phyloP scores from a whole-genome alignment of 2,329 filamentous ascomycete species.

The Juglanconis juglandina region DNA sequence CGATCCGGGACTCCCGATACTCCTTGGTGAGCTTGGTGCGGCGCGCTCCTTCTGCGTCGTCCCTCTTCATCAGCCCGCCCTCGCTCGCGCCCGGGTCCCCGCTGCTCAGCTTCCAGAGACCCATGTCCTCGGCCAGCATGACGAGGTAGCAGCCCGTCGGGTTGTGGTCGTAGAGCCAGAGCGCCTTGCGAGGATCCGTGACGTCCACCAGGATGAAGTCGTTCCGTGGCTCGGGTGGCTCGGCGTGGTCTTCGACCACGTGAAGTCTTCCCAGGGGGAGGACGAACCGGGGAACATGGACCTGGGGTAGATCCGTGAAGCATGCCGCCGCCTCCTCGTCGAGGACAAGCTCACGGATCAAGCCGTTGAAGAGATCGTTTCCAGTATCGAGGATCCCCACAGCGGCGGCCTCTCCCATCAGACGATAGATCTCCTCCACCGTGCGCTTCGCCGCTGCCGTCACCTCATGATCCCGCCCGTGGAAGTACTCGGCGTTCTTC shows the following conservation, averaged over 20 bases:
- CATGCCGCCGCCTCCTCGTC: background rate
- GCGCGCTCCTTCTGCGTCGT: background rate
- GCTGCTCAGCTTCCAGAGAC: background rate
- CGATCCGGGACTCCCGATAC: background rate
- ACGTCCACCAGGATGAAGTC: slow-evolving; percentile 5
- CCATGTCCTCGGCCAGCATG: background rate
- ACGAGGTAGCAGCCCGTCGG: background rate
- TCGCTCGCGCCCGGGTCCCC: too few relatives aligned
- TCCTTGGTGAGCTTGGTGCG: background rate
- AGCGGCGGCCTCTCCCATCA: background rate
- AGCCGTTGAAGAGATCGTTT: background rate
- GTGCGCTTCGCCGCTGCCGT: background rate
- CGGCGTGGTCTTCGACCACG: background rate
- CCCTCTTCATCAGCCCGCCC: background rate
- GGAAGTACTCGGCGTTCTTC: background rate
- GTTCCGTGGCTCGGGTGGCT: background rate
- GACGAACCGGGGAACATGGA: background rate
- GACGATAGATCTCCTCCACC: background rate
- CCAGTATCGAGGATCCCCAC: background rate
- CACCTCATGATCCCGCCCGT: background rate
- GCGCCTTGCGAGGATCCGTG: background rate
- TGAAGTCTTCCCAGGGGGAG: slow-evolving; percentile 9
- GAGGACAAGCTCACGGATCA: background rate
- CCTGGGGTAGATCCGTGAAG: background rate
- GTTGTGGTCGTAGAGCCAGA: slow-evolving; percentile 1